Conservation (phyloP, 208 protist species). For the Trypanosoma cruzi region DNA sequence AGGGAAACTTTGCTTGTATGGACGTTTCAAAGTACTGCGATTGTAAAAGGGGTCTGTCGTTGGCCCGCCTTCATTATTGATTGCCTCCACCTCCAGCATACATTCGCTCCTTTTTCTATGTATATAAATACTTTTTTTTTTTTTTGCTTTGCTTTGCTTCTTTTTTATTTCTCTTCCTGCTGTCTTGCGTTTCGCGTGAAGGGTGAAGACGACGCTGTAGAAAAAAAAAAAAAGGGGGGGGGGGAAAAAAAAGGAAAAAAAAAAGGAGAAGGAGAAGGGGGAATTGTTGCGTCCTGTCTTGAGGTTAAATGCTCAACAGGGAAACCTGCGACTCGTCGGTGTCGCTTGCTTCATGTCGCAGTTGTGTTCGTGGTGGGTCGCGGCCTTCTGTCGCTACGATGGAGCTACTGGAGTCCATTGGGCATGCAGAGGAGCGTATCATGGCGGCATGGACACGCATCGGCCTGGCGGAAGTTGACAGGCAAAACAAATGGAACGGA, state of each 20-base stretch:
- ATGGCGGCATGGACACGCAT: slow-evolving; percentile 47
- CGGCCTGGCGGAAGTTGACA: slow-evolving; percentile 40
- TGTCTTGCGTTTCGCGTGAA: too few relatives aligned
- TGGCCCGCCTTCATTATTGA: too few relatives aligned
- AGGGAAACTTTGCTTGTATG: too few relatives aligned
- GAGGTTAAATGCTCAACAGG: not conserved
- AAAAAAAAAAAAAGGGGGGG: not conserved
- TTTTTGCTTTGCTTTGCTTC: not conserved
- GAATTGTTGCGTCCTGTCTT: too few relatives aligned
- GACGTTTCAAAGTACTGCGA: too few relatives aligned
- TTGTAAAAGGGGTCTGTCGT: too few relatives aligned
- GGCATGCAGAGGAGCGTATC: slow-evolving; percentile 26
- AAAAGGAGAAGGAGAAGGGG: not conserved
- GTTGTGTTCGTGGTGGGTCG: not conserved
- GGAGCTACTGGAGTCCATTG: slow-evolving; percentile 17
- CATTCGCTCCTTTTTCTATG: not conserved
- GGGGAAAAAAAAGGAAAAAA: not conserved
- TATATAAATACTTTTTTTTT: not conserved
- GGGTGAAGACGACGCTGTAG: not conserved
- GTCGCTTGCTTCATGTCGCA: slow-evolving; percentile 5
- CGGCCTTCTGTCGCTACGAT: not conserved
- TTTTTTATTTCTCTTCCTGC: too few relatives aligned
- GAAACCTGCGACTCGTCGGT: slow-evolving; percentile 6
- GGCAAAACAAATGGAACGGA: slow-evolving; percentile 35
- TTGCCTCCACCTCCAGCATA: too few relatives aligned